Conservation (phyloP, 352 stramenopile genomes). For the Pythium phragmiticola region DNA sequence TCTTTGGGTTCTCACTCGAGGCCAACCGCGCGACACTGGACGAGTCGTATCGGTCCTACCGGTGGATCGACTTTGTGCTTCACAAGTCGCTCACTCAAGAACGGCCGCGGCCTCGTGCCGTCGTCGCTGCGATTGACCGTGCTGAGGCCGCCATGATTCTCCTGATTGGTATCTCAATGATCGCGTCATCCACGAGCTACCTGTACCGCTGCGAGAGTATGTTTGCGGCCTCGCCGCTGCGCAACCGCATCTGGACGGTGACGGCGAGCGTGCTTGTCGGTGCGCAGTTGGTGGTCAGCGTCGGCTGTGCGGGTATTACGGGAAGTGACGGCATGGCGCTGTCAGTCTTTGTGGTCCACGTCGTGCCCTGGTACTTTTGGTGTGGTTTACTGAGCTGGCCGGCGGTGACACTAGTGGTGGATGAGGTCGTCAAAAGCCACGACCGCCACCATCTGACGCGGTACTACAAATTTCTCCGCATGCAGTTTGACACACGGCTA, state of each 20-base stretch:
- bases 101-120: constrained; percentile 41
- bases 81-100: constrained; percentile 44
- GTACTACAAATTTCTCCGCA: constrained; percentile 86
- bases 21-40: constrained; percentile 27
- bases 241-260: constrained; percentile 67
- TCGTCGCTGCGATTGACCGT: constrained; percentile 64
- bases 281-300: constrained; percentile 49
- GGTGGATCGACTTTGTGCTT: constrained; percentile 68
- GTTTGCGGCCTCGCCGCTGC: constrained; percentile 57
- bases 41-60: constrained; percentile 32
- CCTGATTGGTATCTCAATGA: constrained; percentile 58
- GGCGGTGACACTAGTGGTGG: constrained; percentile 49
- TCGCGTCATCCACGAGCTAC: constrained; percentile 72
- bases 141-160: constrained; percentile 78
- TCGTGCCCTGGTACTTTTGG: constrained; percentile 70
- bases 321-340: constrained; percentile 53
- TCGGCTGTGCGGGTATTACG: constrained; percentile 41
- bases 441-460: constrained; percentile 70
- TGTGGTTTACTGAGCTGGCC: constrained; percentile 51
- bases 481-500: constrained; percentile 87
- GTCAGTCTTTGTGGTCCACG: constrained; percentile 41
- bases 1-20: constrained; percentile 67
- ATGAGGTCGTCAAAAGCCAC: constrained; percentile 73
- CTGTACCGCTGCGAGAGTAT: constrained; percentile 79
- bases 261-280: constrained; percentile 39